These are phyloP conservation scores for Fusarium goolgardi DNA, from an alignment of 2,329 filamentous ascomycete species.

Conservation along the genomic window DNA sequence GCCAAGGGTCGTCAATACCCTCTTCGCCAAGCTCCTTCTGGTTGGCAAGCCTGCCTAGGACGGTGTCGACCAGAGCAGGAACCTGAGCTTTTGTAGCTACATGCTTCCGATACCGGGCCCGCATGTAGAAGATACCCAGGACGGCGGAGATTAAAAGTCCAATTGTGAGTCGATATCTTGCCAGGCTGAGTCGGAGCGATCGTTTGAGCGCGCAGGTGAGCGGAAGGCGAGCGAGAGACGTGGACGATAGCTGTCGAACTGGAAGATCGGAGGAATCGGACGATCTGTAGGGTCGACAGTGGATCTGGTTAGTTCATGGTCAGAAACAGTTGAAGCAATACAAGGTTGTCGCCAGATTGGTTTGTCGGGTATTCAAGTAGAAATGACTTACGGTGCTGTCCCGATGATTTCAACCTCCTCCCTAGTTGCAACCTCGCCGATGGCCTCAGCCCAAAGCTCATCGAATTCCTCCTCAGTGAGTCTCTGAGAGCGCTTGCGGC, in stretches of 20 bases:
- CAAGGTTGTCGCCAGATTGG: constrained; percentile 39
- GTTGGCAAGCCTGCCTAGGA: constrained; percentile 81
- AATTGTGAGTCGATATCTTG: constrained; percentile 89
- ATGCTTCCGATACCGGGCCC: constrained; percentile 70
- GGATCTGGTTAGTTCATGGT: constrained; percentile 87
- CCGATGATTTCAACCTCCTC: constrained; percentile 68
- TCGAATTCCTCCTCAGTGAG: constrained; percentile 92
- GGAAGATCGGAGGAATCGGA: constrained; percentile 70
- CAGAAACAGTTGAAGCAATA: constrained; percentile 57
- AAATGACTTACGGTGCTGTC: constrained; percentile 64
- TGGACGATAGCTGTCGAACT: constrained; percentile 77
- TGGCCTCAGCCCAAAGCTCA: constrained; percentile 81
- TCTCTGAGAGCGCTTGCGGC: constrained; percentile 80
- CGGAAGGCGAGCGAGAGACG: constrained; percentile 91
- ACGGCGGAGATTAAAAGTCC: constrained; percentile 68
- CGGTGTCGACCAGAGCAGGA: constrained; percentile 85
- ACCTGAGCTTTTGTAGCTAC: constrained; percentile 76
- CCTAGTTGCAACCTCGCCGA: constrained; percentile 74
- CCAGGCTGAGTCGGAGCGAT: constrained; percentile 82
- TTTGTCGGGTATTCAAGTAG: constrained; percentile 26
- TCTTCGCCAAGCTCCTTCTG: constrained; percentile 85
- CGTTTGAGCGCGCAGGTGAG: constrained; percentile 83
- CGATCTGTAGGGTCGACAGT: constrained; percentile 78
- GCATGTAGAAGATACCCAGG: constrained; percentile 69
- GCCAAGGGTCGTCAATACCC: constrained; percentile 76